phyloP scores from a whole-genome alignment of 1,139 yeast genomes.

The Sugiyamaella neomexicana region DNA sequence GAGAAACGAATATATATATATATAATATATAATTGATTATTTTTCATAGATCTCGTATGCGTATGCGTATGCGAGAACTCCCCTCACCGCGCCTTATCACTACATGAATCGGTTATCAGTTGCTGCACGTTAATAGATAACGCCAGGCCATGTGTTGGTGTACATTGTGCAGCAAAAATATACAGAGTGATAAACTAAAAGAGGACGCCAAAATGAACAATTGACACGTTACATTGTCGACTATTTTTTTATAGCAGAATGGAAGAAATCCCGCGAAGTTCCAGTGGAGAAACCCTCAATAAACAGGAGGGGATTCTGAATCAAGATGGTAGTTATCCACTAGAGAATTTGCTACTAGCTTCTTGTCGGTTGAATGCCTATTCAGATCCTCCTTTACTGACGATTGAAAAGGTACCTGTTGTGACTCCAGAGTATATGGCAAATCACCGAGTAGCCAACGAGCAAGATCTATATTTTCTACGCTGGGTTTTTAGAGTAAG shows the following conservation, averaged over 20 bases:
- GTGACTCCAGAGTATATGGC: slow-evolving; percentile 26
- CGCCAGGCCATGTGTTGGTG: slow-evolving; percentile 8
- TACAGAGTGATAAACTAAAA: background rate
- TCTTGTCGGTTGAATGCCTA: slow-evolving; percentile 27
- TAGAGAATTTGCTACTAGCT: slow-evolving; percentile 22
- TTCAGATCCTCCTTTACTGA: slow-evolving; percentile 22
- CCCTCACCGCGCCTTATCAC: slow-evolving; percentile 10
- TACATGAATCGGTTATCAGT: slow-evolving; percentile 5
- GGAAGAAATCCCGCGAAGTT: slow-evolving; percentile 21
- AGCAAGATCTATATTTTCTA: slow-evolving; percentile 30
- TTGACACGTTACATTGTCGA: slow-evolving; percentile 4
- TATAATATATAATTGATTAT: background rate
- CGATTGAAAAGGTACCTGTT: slow-evolving; percentile 28
- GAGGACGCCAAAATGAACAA: slow-evolving; percentile 6
- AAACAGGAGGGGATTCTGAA: slow-evolving; percentile 19
- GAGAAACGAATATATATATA: background rate
- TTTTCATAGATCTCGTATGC: background rate
- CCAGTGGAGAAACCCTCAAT: slow-evolving; percentile 26
- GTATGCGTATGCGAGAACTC: background rate
- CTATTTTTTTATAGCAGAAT: slow-evolving; percentile 7
- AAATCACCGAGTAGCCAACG: slow-evolving; percentile 23
- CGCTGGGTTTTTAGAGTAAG: slow-evolving; percentile 32
- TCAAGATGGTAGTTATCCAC: slow-evolving; percentile 6
- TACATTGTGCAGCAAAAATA: slow-evolving; percentile 8
- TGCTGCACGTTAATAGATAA: slow-evolving; percentile 5